A percentile compares a stretch with the other conserved stretches of the same genome.
These are phyloP conservation scores for Hygrophoropsis aurantiaca DNA, from an alignment of 768 basidiomycete species.

Conservation along the genomic window DNA sequence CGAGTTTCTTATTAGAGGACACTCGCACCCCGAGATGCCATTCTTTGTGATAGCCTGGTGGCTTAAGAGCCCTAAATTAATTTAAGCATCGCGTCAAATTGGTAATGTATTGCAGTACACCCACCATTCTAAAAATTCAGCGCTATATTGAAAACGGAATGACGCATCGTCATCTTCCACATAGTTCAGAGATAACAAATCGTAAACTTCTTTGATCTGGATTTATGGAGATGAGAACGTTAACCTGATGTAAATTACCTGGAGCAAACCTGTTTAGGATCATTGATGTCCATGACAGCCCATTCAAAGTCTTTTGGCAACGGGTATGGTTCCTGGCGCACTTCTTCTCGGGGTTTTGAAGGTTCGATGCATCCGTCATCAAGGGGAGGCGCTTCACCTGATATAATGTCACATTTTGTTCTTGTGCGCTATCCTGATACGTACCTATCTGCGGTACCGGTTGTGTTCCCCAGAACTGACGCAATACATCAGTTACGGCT, in stretches of 20 bases:
- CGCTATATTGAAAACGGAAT: conserved; percentile 96
- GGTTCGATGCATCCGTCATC: conserved; percentile 91
- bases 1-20: conserved; percentile 85
- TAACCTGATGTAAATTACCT: not conserved
- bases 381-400: conserved; percentile 62
- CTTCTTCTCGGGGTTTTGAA: conserved; percentile 69
- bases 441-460: conserved; percentile 89
- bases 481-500: conserved; percentile 5
- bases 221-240: conserved; percentile 3
- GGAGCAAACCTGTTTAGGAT: conserved; percentile 66
- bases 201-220: conserved; percentile 88
- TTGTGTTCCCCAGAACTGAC: conserved; percentile 95
- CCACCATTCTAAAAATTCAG: conserved; percentile 92
- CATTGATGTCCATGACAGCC: conserved; percentile 76
- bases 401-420: conserved; percentile 2
- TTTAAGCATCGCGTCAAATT: not conserved
- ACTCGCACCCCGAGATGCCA: conserved; percentile 98
- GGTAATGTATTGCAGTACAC: conserved; percentile 10
- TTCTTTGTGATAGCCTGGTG: conserved; percentile 89
- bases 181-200: conserved; percentile 89
- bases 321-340: conserved; percentile 85
- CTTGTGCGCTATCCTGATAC: conserved; percentile 5
- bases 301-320: conserved; percentile 94
- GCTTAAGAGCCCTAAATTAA: conserved; percentile 78
- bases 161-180: conserved; percentile 95